Evolutionary conservation across 129 eudicot genomes (phyloP), one percentile per base, ranked within the genome.

Genomic region (Flaveria bidentis): DNA sequence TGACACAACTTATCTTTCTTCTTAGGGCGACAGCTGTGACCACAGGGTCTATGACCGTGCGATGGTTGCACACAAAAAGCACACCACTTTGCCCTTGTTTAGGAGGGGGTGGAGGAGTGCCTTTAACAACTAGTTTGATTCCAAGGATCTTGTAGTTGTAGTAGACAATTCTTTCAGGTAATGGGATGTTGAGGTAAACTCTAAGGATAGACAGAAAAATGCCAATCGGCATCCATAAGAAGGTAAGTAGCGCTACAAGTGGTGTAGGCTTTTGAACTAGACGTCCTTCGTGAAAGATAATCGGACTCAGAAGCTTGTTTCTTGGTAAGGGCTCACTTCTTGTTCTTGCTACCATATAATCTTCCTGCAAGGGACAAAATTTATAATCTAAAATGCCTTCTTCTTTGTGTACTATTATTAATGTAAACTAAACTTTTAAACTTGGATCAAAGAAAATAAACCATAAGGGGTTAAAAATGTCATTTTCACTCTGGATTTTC

Each of bases 201-300:
- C 96, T 69, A 52, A 90, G 44, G n/a, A 90, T 58, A 16, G 96
- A 86, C 11, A 92, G 82, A 49, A 88, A 14, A 56, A 92, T 76
- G 64, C 98, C 98, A 0, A 92, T 79, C 2, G 98, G 98, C 84
- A 92, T 82, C 96, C 96, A 92, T 53, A 92, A 67, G 76, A 92
- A 90, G 60, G 90, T 90, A 16, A 90, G 75, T 12, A 92, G 63
- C 1, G 96, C 89, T 15, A 88, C 81, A 5, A 86, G 15, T 1
- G 98, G 98, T 0, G 94, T 90, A 28, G 98, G 98, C 30, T 88
- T 81, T 74, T 88, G 92, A 51, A 88, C 96, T 25, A 92, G 49
- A 56, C 98, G 93, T 4, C 98, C 98, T 73, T 92, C 98, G 28
- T 92, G 98, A 56, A 90, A 92, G 52, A 90, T 92, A 15, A 90